Percentiles rank a stretch among this genome's conserved stretches.
Evolutionary conservation across 192 early-diverging fungal species (phyloP).

Genomic region (Thamnidium elegans): DNA sequence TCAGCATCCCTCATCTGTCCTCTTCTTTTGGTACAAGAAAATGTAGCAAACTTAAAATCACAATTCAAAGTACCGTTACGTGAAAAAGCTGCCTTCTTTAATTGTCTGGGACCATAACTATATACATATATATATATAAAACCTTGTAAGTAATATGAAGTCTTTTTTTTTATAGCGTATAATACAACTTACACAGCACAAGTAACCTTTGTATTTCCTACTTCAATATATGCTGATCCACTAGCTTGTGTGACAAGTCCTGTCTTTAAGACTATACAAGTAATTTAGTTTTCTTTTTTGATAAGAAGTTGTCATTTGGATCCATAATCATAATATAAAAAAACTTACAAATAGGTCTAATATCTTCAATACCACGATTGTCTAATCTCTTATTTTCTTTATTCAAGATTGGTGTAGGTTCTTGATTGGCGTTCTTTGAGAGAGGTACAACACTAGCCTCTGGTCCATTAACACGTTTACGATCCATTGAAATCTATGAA

Average conservation of each 20-base stretch:
- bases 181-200: slow-evolving; percentile 70
- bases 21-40: slow-evolving; percentile 61
- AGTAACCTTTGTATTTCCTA: slow-evolving; percentile 67
- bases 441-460: slow-evolving; percentile 49
- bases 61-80: slow-evolving; percentile 61
- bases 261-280: slow-evolving; percentile 67
- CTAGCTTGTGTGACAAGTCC: slow-evolving; percentile 72
- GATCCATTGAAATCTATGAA: slow-evolving; percentile 34
- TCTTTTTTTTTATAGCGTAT: background rate
- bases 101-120: slow-evolving; percentile 73
- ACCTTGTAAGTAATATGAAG: background rate
- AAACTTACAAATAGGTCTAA: slow-evolving; percentile 54
- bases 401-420: slow-evolving; percentile 21
- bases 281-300: slow-evolving; percentile 60
- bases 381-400: slow-evolving; percentile 38
- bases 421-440: slow-evolving; percentile 39
- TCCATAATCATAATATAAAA: background rate
- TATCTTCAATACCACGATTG: slow-evolving; percentile 49
- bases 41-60: slow-evolving; percentile 77
- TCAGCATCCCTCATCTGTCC: slow-evolving; percentile 42
- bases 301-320: slow-evolving; percentile 44
- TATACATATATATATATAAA: background rate
- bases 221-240: slow-evolving; percentile 75
- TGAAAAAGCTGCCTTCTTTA: slow-evolving; percentile 48
- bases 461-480: slow-evolving; percentile 53